Percentiles rank a stretch among this genome's conserved stretches.
These are phyloP conservation scores for Candida sanyaensis DNA, from an alignment of 1,139 yeast species.

Conservation along the genomic window DNA sequence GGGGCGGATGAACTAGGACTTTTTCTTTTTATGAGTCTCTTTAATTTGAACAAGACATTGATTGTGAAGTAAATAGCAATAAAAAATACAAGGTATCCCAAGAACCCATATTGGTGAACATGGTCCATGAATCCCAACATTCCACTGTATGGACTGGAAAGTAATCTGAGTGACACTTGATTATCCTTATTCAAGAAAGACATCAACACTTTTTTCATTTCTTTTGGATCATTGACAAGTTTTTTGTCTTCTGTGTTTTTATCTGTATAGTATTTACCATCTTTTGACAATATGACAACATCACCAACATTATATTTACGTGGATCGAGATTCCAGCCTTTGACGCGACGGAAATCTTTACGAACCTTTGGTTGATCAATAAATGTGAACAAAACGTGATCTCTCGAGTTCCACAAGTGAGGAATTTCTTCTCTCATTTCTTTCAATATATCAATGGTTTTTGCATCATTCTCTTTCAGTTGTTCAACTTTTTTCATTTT, in stretches of 20 bases:
- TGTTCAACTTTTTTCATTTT: conserved; percentile 45
- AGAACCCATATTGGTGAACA: conserved; percentile 45
- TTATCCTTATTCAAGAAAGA: conserved; percentile 34
- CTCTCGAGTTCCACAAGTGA: conserved; percentile 38
- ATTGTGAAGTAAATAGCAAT: conserved; percentile 12
- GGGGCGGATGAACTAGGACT: conserved; percentile 7
- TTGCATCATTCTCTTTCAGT: conserved; percentile 46
- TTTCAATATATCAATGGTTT: conserved; percentile 38
- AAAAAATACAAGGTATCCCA: conserved; percentile 40
- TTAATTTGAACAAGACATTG: conserved; percentile 7
- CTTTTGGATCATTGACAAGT: conserved; percentile 32
- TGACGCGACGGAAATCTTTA: conserved; percentile 27
- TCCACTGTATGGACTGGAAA: conserved; percentile 47
- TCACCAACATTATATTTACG: conserved; percentile 45
- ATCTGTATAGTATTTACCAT: conserved; percentile 37
- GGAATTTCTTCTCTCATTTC: conserved; percentile 53
- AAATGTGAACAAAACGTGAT: conserved; percentile 51
- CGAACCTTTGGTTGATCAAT: conserved; percentile 47
- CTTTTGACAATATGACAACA: conserved; percentile 32
- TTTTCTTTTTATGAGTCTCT: conserved; percentile 8
- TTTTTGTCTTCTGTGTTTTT: conserved; percentile 26
- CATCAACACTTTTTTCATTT: conserved; percentile 28
- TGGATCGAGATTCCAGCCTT: conserved; percentile 46
- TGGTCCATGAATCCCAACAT: conserved; percentile 42
- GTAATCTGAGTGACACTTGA: conserved; percentile 25